Evolutionary conservation across 1,284 basidiomycete genomes (phyloP).

Genomic region (Boletus mariae): DNA sequence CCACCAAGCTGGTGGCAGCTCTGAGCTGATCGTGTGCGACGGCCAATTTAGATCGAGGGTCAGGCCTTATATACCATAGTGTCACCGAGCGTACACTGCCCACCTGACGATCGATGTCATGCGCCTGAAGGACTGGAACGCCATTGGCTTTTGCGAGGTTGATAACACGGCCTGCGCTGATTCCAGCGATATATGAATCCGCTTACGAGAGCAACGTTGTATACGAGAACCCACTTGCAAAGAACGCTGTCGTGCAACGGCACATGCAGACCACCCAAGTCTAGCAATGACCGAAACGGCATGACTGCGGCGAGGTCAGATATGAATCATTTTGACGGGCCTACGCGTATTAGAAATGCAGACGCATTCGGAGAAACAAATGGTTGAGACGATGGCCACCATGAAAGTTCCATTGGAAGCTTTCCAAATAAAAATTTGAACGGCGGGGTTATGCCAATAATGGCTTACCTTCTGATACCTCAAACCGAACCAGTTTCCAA

Average conservation of each 20-base stretch:
- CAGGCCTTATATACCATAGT: constrained; percentile 1
- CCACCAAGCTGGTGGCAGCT: constrained; percentile 15
- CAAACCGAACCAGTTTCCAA: constrained; percentile 12
- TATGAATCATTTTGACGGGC: neutral
- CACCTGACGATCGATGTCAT: constrained; percentile 7
- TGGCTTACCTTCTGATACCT: neutral
- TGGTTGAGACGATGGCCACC: neutral
- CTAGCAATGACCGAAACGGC: constrained; percentile 2
- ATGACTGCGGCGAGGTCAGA: constrained; percentile 10
- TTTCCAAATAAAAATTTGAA: constrained; percentile 12
- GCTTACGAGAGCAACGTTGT: constrained; percentile 2
- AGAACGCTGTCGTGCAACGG: neutral
- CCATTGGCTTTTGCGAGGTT: neutral
- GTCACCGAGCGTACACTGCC: constrained; percentile 16
- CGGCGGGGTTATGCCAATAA: constrained; percentile 13
- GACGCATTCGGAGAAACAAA: neutral
- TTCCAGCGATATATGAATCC: neutral
- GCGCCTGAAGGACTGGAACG: neutral
- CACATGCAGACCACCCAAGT: neutral
- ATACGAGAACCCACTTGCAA: constrained; percentile 1
- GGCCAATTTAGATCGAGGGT: neutral
- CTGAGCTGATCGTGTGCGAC: constrained; percentile 8
- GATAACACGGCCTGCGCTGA: neutral
- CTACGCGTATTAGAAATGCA: neutral
- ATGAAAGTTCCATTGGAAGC: constrained; percentile 11